These are phyloP conservation scores for Cymbopogon flexuosus DNA, from an alignment of 202 grass and related monocot genomes.

Conservation along the genomic window DNA sequence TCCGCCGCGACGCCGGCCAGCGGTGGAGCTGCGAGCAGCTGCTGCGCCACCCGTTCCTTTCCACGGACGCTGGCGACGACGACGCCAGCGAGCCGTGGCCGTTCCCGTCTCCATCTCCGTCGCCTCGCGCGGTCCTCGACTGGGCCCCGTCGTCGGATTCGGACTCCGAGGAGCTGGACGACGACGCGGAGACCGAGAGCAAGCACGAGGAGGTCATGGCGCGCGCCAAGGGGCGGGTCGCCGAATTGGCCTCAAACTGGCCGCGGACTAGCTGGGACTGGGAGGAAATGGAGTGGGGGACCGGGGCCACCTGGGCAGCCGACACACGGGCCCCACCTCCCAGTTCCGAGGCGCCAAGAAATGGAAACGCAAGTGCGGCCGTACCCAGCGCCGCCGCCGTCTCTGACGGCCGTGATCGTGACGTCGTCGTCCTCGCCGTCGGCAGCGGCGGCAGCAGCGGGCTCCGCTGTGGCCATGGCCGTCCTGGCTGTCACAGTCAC, in stretches of 20 bases:
- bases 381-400: background rate
- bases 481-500: background rate
- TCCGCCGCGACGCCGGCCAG: slow-evolving; percentile 53
- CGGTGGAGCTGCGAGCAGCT: slow-evolving; percentile 75
- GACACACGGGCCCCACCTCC: slow-evolving; percentile 38
- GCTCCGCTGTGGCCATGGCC: background rate
- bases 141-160: slow-evolving; percentile 44
- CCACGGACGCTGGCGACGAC: background rate
- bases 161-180: slow-evolving; percentile 28
- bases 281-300: slow-evolving; percentile 27
- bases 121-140: slow-evolving; percentile 71
- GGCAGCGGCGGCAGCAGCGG: background rate
- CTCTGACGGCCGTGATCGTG: background rate
- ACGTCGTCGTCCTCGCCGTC: background rate
- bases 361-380: background rate
- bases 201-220: slow-evolving; percentile 37
- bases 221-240: slow-evolving; percentile 67
- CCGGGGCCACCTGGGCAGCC: slow-evolving; percentile 37
- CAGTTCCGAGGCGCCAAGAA: slow-evolving; percentile 18
- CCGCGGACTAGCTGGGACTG: slow-evolving; percentile 29
- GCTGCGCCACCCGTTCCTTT: slow-evolving; percentile 70
- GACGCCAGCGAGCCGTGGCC: background rate
- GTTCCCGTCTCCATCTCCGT: slow-evolving; percentile 11
- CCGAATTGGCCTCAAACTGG: slow-evolving; percentile 48
- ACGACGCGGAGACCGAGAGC: slow-evolving; percentile 4